Evolutionary conservation across 2,329 filamentous ascomycete species (phyloP), one percentile per base, ranked within the genome.

Genomic region (Aspergillus fijiensis): DNA sequence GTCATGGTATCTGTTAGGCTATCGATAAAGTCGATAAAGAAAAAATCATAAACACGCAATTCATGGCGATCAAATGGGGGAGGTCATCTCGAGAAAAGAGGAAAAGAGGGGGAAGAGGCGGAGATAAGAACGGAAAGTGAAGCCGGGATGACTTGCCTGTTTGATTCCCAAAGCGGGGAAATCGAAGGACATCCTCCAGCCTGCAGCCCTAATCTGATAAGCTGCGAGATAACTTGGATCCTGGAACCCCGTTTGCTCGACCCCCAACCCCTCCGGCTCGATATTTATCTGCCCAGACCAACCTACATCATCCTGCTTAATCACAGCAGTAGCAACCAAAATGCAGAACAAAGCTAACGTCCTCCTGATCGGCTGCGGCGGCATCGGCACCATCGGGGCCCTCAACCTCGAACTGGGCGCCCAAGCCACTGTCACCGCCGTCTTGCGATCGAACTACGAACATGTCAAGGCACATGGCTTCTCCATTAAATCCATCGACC

Each of bases 341-440:
- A 55, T 55, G 52, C 52, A 55, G 21, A 19, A 55, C n/a, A 80
- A 80, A 63, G 64, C 72, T 2, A 78, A 72, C 25, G 76, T 87
- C 2, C 77, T 87, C 3, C 64, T 87, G 16, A 74, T 87, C 14
- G 85, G 85, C 16, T 77, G 77, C 7, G 85, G 85, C 7, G 84
- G 83, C 3, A 81, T 87, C 2, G 85, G 85, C 14, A 81, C 84
- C 1, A 84, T 87, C 69, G 80, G 80, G 5, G 84, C 84, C 3
- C 79, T 84, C 51, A 83, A 82, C 45, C 74, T 88, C 5, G 81
- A 87, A 69, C 70, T 69, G 2, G 82, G 83, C 11, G 80, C 79
- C 9, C 70, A 77, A 12, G 83, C 84, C 5, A 74, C 65, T 2
- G 84, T 87, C 3, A 85, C 84, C 0, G 74, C 81, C 0, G 81